A percentile compares a stretch with the other conserved stretches of the same genome.
These are phyloP conservation scores for Glebionis coronaria DNA, from an alignment of 129 eudicot species.

Conservation along the genomic window DNA sequence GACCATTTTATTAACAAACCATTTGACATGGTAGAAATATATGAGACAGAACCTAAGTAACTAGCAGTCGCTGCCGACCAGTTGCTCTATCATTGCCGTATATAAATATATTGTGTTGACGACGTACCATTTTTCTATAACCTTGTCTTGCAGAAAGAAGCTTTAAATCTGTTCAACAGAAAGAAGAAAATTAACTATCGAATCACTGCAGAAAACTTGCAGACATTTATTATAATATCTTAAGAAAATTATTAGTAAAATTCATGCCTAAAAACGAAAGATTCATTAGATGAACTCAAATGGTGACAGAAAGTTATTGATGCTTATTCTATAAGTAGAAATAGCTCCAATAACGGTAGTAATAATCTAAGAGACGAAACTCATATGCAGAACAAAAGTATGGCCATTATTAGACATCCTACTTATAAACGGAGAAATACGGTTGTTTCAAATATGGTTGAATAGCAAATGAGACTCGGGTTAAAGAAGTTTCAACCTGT, in stretches of 20 bases:
- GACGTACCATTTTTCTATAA: conserved; percentile 30
- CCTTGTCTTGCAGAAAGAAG: conserved; percentile 21
- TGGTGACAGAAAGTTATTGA: too few relatives aligned
- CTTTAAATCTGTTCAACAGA: conserved; percentile 30
- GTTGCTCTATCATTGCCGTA: background rate
- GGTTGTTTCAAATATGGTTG: too few relatives aligned
- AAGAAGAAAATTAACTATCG: background rate
- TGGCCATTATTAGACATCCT: too few relatives aligned
- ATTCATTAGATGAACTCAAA: background rate
- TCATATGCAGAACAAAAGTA: too few relatives aligned
- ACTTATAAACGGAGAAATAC: too few relatives aligned
- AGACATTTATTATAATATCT: background rate
- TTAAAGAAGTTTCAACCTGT: too few relatives aligned
- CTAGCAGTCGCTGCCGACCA: background rate
- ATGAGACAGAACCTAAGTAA: background rate
- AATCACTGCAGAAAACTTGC: conserved; percentile 3
- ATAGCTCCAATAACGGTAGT: too few relatives aligned
- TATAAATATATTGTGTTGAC: background rate
- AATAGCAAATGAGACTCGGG: too few relatives aligned
- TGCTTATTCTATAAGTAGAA: too few relatives aligned
- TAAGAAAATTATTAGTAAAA: background rate
- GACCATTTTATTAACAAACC: too few relatives aligned
- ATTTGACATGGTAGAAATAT: background rate
- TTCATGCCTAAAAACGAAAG: conserved; percentile 1
- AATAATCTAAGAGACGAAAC: too few relatives aligned